These are phyloP conservation scores for Anaeramoeba ignava DNA, from an alignment of 78 protist species.

Conservation along the genomic window DNA sequence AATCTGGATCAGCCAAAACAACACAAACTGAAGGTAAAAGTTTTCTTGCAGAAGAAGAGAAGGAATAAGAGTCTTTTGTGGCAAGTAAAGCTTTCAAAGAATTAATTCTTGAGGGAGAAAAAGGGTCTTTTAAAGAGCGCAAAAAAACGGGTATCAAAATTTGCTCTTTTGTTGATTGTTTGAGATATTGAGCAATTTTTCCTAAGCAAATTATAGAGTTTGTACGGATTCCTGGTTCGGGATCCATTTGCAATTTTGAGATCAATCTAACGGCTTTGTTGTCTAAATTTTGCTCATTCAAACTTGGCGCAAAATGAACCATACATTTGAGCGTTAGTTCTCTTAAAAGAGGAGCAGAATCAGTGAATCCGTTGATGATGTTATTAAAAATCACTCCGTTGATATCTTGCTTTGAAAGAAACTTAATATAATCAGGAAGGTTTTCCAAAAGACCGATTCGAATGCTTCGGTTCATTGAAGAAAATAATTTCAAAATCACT, in stretches of 20 bases:
- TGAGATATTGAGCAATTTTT: conserved; percentile 18
- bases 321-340: conserved; percentile 34
- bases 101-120: conserved; percentile 16
- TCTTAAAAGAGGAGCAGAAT: conserved; percentile 13
- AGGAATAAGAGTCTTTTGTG: no score
- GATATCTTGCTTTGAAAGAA: background rate
- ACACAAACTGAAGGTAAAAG: no score
- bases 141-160: conserved; percentile 23
- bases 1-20: no score
- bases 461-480: background rate
- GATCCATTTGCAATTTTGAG: conserved; percentile 27
- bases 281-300: background rate
- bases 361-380: conserved; percentile 18
- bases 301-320: conserved; percentile 25
- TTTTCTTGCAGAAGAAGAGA: no score
- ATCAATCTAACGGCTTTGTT: conserved; percentile 9
- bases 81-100: conserved; percentile 11
- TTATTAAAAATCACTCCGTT: background rate
- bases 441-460: background rate
- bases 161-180: background rate
- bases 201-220: conserved; percentile 46
- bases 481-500: background rate
- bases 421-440: background rate
- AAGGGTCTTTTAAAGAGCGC: conserved; percentile 29
- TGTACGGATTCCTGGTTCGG: conserved; percentile 36